Conservation (phyloP, 768 basidiomycete species). For the Phylloporus arenicola region DNA sequence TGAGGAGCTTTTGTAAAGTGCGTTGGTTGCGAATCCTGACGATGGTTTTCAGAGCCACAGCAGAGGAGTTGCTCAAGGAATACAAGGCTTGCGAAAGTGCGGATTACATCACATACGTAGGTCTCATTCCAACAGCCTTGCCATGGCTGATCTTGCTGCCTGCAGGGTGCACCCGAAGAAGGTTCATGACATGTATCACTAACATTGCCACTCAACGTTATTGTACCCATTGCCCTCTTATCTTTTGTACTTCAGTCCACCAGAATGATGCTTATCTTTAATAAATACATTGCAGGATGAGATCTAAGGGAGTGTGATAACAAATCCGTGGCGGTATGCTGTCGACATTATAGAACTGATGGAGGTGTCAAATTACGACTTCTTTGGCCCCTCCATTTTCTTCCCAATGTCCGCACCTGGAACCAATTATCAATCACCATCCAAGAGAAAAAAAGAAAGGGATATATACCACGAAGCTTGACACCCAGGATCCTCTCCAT, state of each 20-base stretch:
- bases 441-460: neutral
- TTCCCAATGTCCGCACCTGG: constrained; percentile 79
- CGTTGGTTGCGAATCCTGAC: neutral
- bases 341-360: constrained; percentile 29
- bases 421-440: constrained; percentile 1
- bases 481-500: constrained; percentile 81
- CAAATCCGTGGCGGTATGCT: constrained; percentile 4
- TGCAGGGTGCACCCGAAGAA: constrained; percentile 33
- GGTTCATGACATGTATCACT: constrained; percentile 14
- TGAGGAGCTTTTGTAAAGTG: constrained; percentile 28
- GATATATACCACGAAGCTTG: constrained; percentile 75
- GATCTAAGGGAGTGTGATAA: constrained; percentile 23
- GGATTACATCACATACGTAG: constrained; percentile 86
- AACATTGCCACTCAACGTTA: neutral
- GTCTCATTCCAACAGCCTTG: constrained; percentile 19
- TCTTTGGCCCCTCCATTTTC: constrained; percentile 76
- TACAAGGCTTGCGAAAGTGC: constrained; percentile 95
- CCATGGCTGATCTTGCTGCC: neutral
- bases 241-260: constrained; percentile 4
- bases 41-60: constrained; percentile 58
- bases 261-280: constrained; percentile 1
- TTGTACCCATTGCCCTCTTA: neutral
- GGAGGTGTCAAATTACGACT: constrained; percentile 50
- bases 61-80: constrained; percentile 84
- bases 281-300: constrained; percentile 20